phyloP scores from a whole-genome alignment of 768 basidiomycete genomes.

The Boletus barrowsii region DNA sequence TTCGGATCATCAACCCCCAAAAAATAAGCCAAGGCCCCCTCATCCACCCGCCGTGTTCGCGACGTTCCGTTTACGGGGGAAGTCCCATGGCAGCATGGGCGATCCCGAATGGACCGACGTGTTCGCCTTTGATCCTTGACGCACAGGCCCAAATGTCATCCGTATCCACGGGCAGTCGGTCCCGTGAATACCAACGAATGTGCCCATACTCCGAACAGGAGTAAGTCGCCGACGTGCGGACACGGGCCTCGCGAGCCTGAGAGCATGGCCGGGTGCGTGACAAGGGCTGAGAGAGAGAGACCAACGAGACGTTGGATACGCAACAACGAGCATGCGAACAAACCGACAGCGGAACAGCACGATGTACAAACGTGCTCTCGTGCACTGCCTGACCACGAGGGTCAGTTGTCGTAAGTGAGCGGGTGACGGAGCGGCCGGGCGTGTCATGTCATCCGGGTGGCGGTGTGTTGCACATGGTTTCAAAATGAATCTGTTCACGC shows the following conservation, averaged over 20 bases:
- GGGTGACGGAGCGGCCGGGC: not conserved
- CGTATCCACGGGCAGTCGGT: slow-evolving; percentile 1
- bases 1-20: too few relatives aligned
- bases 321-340: slow-evolving; percentile 4
- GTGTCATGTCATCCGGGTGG: not conserved
- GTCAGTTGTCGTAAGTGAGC: not conserved
- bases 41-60: not conserved
- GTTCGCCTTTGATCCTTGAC: not conserved
- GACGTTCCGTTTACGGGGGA: not conserved
- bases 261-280: not conserved
- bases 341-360: slow-evolving; percentile 9
- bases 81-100: not conserved
- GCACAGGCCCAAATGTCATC: not conserved
- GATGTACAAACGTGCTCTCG: not conserved
- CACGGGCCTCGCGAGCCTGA: not conserved
- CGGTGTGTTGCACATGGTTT: not conserved
- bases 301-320: not conserved
- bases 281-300: not conserved
- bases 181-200: not conserved
- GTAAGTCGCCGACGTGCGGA: not conserved
- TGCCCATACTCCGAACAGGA: not conserved
- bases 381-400: slow-evolving; percentile 1
- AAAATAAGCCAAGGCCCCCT: not conserved
- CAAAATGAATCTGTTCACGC: not conserved
- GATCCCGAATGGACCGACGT: not conserved